Percentiles rank a stretch among this genome's conserved stretches.
Evolutionary conservation across 2,329 filamentous ascomycete species (phyloP).

Genomic region (Magnaporthiopsis rhizophila): DNA sequence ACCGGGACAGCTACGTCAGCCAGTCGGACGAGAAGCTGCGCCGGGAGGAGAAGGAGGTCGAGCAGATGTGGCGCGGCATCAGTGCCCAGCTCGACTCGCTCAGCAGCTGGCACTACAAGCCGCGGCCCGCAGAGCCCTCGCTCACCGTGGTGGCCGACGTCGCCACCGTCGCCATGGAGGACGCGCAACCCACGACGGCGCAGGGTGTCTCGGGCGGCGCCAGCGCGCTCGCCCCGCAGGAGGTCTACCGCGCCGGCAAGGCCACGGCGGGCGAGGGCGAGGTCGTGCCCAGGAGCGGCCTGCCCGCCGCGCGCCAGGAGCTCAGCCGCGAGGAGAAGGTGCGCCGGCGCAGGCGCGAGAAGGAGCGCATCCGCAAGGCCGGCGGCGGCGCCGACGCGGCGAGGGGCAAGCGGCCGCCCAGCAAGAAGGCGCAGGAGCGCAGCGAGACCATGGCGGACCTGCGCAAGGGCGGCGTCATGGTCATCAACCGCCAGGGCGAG

Average conservation of each 20-base stretch:
- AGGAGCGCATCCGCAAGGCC: constrained; percentile 72
- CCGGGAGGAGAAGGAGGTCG: constrained; percentile 77
- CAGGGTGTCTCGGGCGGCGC: constrained; percentile 60
- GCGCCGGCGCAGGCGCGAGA: constrained; percentile 67
- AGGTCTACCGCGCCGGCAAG: constrained; percentile 79
- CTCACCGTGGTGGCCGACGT: constrained; percentile 86
- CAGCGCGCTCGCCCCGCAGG: constrained; percentile 83
- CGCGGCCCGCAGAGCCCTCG: constrained; percentile 71
- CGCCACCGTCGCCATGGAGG: constrained; percentile 89
- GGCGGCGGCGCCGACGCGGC: constrained; percentile 24
- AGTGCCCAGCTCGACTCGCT: constrained; percentile 77
- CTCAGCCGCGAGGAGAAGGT: constrained; percentile 82
- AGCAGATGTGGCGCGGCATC: constrained; percentile 74
- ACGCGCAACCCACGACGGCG: constrained; percentile 79
- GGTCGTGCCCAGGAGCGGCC: constrained; percentile 66
- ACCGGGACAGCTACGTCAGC: constrained; percentile 73
- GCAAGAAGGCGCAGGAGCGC: constrained; percentile 51
- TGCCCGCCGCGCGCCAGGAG: constrained; percentile 74
- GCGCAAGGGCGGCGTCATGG: constrained; percentile 70
- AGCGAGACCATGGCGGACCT: constrained; percentile 38
- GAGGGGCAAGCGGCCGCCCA: constrained; percentile 38
- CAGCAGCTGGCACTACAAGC: constrained; percentile 92
- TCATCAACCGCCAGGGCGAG: constrained; percentile 86
- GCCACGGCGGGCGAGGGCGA: constrained; percentile 58
- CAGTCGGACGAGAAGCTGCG: constrained; percentile 73